Evolutionary conservation across 2,329 filamentous ascomycete genomes (phyloP).

Genomic region (Penicillium sp.): DNA sequence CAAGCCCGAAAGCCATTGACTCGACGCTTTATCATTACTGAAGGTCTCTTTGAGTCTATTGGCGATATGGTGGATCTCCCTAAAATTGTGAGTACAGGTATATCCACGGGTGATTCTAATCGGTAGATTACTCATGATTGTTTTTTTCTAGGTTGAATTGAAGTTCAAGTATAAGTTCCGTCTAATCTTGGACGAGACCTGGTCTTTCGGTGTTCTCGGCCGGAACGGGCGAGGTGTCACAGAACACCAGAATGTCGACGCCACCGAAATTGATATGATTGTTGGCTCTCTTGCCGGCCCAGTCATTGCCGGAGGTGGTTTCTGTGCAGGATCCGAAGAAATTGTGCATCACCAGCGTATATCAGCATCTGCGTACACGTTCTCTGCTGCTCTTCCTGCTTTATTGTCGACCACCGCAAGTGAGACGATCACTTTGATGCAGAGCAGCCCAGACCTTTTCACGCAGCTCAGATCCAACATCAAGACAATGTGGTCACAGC

Average conservation of each 20-base stretch:
- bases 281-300: constrained; percentile 87
- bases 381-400: constrained; percentile 88
- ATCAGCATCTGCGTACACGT: constrained; percentile 87
- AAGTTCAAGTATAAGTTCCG: constrained; percentile 98
- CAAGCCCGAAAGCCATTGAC: constrained; percentile 86
- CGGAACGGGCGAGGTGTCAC: constrained; percentile 88
- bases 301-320: constrained; percentile 87
- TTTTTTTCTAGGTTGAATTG: constrained; percentile 65
- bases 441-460: constrained; percentile 80
- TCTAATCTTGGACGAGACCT: constrained; percentile 93
- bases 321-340: constrained; percentile 87
- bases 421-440: constrained; percentile 80
- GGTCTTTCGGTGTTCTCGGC: constrained; percentile 92
- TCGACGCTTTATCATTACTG: constrained; percentile 90
- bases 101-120: neutral
- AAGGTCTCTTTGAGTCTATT: constrained; percentile 86
- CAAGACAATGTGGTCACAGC: constrained; percentile 75
- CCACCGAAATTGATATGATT: constrained; percentile 93
- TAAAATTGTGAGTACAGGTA: constrained; percentile 61
- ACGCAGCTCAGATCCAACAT: constrained; percentile 79
- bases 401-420: constrained; percentile 94
- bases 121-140: constrained; percentile 6
- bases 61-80: constrained; percentile 83
- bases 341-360: constrained; percentile 96
- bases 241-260: constrained; percentile 94